Evolutionary conservation across 2,329 filamentous ascomycete species (phyloP).

Genomic region (Cordyceps cateniannulata): DNA sequence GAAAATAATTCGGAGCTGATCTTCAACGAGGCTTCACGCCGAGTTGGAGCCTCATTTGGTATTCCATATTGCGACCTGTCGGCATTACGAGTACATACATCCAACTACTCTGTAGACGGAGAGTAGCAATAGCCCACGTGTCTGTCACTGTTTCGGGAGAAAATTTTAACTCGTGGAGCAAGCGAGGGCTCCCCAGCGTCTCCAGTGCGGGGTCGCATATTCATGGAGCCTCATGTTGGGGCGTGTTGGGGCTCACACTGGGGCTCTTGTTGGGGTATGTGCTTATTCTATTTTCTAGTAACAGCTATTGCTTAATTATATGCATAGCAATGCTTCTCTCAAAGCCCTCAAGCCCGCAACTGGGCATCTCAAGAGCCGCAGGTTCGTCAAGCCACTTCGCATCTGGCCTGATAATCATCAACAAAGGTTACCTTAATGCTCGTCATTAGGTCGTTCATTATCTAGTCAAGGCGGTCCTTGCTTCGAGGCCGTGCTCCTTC

Average conservation of each 20-base stretch:
- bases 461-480: conserved; percentile 22
- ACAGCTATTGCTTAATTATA: not conserved
- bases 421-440: not conserved
- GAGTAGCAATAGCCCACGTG: not conserved
- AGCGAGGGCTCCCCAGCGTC: not conserved
- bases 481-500: conserved; percentile 18
- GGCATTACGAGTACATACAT: not conserved
- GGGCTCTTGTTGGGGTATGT: not conserved
- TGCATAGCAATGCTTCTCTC: not conserved
- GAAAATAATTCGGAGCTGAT: conserved; percentile 3
- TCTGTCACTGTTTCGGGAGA: not conserved
- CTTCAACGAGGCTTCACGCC: not conserved
- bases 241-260: too few relatives aligned
- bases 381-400: not conserved
- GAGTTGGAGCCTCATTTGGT: not conserved
- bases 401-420: not conserved
- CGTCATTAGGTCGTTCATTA: not conserved
- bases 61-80: not conserved
- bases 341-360: not conserved
- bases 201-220: not conserved
- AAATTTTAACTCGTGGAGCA: not conserved
- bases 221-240: not conserved
- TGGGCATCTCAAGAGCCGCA: not conserved
- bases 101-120: too few relatives aligned
- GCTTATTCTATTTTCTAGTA: not conserved